Percentiles rank a stretch among this genome's conserved stretches.
Evolutionary conservation across 1,284 basidiomycete genomes (phyloP).

Genomic region (Stygiomarasmius scandens): DNA sequence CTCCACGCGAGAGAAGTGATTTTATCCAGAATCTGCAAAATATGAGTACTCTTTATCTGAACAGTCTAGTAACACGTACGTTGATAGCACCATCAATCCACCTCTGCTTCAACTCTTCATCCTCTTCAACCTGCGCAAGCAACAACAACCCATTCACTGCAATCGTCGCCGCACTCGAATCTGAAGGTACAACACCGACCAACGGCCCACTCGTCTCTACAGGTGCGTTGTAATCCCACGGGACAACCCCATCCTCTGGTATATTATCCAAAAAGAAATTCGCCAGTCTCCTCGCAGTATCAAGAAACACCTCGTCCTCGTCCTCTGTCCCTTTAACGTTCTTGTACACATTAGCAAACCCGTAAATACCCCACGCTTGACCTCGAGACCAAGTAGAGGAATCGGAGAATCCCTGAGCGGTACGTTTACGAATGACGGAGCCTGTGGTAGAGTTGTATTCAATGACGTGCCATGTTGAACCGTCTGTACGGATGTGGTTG

Average conservation of each 20-base stretch:
- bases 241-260: slow-evolving; percentile 60
- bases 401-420: slow-evolving; percentile 65
- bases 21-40: slow-evolving; percentile 47
- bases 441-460: slow-evolving; percentile 70
- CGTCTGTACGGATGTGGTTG: slow-evolving; percentile 67
- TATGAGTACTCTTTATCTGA: not conserved
- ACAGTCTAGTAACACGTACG: slow-evolving; percentile 30
- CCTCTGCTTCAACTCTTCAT: slow-evolving; percentile 35
- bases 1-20: slow-evolving; percentile 58
- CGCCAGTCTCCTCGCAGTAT: slow-evolving; percentile 60
- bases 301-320: slow-evolving; percentile 41
- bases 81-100: slow-evolving; percentile 55
- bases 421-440: slow-evolving; percentile 53
- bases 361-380: slow-evolving; percentile 72
- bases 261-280: slow-evolving; percentile 60
- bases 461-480: slow-evolving; percentile 68
- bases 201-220: slow-evolving; percentile 42
- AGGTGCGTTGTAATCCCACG: slow-evolving; percentile 77
- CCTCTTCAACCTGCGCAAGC: slow-evolving; percentile 54
- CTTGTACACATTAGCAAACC: slow-evolving; percentile 55
- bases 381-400: slow-evolving; percentile 73
- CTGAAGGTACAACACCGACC: slow-evolving; percentile 45
- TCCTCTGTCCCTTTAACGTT: not conserved
- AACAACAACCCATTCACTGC: slow-evolving; percentile 60
- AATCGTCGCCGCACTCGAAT: slow-evolving; percentile 68